Percentiles rank a stretch among this genome's conserved stretches.
phyloP scores from a whole-genome alignment of 1,139 yeast genomes.

The Komagataea norvegica region DNA sequence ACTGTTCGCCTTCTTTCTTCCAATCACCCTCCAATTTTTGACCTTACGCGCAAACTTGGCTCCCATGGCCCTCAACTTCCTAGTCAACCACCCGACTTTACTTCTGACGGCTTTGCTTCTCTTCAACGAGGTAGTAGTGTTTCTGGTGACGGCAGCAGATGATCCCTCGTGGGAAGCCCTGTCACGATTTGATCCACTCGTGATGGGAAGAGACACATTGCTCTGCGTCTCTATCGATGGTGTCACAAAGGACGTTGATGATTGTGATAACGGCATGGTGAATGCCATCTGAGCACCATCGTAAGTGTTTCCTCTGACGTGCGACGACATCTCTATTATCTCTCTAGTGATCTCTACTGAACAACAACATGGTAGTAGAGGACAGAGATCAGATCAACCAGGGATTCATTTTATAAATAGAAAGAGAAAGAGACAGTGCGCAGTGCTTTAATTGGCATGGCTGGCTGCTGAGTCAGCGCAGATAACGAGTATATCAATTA shows the following conservation, averaged over 20 bases:
- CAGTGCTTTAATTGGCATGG: too few species aligned
- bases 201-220: conserved; percentile 6
- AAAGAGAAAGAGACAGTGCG: too few species aligned
- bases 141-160: conserved; percentile 6
- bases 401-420: too few species aligned
- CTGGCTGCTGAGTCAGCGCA: too few species aligned
- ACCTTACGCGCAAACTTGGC: conserved; percentile 10
- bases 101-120: conserved; percentile 26
- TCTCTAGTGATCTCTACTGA: too few species aligned
- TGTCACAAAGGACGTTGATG: background rate
- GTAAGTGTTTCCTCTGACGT: conserved; percentile 22
- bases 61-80: conserved; percentile 14
- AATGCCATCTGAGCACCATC: conserved; percentile 26
- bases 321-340: too few species aligned
- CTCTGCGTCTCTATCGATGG: conserved; percentile 5
- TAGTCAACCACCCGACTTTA: conserved; percentile 25
- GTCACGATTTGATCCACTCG: conserved; percentile 1
- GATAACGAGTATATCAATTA: too few species aligned
- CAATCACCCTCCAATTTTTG: conserved; percentile 22
- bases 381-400: too few species aligned
- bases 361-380: too few species aligned
- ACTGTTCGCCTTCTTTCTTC: conserved; percentile 13
- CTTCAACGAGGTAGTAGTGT: conserved; percentile 11
- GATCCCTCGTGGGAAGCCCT: conserved; percentile 1
- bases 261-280: conserved; percentile 22